Percentiles rank a stretch among this genome's conserved stretches.
phyloP scores from a whole-genome alignment of 2,329 filamentous ascomycete genomes.

The Proliferodiscus dingleyae region DNA sequence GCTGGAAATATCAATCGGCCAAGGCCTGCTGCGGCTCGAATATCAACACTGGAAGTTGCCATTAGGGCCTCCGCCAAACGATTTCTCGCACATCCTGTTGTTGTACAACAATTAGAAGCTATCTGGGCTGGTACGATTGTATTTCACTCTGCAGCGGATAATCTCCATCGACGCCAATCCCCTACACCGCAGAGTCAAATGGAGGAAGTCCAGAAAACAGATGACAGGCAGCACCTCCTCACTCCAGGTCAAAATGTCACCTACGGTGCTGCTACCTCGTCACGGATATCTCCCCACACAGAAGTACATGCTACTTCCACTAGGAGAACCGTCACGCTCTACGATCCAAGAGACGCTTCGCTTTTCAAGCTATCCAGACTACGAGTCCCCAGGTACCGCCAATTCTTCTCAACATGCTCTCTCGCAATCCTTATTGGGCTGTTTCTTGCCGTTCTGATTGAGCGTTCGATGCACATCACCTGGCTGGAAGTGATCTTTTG shows the following conservation, averaged over 20 bases:
- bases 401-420: constrained; percentile 83
- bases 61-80: constrained; percentile 90
- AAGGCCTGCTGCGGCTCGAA: constrained; percentile 61
- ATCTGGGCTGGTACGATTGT: constrained; percentile 96
- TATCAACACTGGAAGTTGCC: constrained; percentile 87
- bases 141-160: constrained; percentile 86
- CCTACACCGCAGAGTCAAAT: constrained; percentile 27
- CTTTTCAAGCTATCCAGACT: constrained; percentile 87
- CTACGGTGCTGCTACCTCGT: constrained; percentile 36
- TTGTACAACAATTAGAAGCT: constrained; percentile 91
- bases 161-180: constrained; percentile 62
- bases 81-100: constrained; percentile 84
- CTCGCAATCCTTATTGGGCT: constrained; percentile 79
- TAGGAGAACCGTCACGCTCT: constrained; percentile 69
- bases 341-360: constrained; percentile 86
- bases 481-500: constrained; percentile 85
- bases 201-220: constrained; percentile 5
- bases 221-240: constrained; percentile 22
- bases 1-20: constrained; percentile 36
- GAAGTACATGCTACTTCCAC: constrained; percentile 10
- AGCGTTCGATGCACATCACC: constrained; percentile 76
- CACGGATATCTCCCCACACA: constrained; percentile 24
- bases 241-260: constrained; percentile 18
- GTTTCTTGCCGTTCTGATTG: constrained; percentile 75
- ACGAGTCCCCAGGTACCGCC: constrained; percentile 85